Evolutionary conservation across 345 rosid genomes (phyloP), one percentile per base, ranked within the genome.

Genomic region (Gossypium sturtianum): DNA sequence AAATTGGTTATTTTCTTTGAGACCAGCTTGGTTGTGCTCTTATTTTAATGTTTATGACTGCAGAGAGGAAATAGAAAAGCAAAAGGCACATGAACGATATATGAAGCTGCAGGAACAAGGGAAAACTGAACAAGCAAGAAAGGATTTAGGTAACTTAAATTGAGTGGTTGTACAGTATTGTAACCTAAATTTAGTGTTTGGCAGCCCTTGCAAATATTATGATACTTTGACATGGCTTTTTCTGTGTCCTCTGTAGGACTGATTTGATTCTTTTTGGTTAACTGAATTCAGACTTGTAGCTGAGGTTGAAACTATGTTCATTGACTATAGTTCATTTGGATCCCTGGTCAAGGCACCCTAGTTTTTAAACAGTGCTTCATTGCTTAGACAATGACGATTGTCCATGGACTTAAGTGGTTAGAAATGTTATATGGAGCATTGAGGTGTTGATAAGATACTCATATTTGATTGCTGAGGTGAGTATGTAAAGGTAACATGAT

Each of bases 51-150:
- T 16, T 19, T 25, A 44, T 74, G 34, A 75, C 47, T 80, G 71
- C 84, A 95, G 99, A 79, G 97, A 95, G 84, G 99, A 93, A 84
- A 75, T 95, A 53, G 98, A 95, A 84, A 95, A 95, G 82, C 97
- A 93, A 81, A 87, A 83, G 82, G 96, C 99, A 79, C 99, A 91
- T 58, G 98, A 94, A 85, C 91, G 97, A 52, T 93, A 89, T 83
- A 94, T 94, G 98, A 92, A 84, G 91, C 87, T 95, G 82, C 99
- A 93, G 75, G 99, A 95, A 79, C 99, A 95, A 77, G 99, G 99
- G 61, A 95, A 95, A 86, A 93, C 97, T 6, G 98, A 95, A 29
- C 98, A 91, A 87, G 94, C 98, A 43, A 88, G 82, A 83, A 95
- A 95, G 80, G 98, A 95, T 80, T 84, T 95, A 75, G 99, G 99